Evolutionary conservation across 345 rosid species (phyloP).

Genomic region (Barbarea vulgaris): DNA sequence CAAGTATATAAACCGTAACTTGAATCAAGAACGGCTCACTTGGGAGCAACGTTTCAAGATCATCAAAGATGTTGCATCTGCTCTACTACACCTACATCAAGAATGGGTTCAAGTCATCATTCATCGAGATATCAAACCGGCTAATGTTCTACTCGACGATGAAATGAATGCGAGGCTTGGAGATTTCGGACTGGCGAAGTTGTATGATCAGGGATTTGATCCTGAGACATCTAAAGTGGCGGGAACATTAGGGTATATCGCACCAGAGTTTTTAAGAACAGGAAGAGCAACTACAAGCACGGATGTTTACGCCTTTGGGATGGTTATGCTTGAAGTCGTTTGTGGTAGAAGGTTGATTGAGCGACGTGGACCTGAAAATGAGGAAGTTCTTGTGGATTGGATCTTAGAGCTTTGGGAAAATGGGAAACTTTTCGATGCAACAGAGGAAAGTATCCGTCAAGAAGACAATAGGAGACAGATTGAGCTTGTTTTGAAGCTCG

Average conservation of each 20-base stretch:
- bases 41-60: conserved; percentile 52
- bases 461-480: conserved; percentile 26
- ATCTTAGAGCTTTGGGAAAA: conserved; percentile 43
- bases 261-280: conserved; percentile 44
- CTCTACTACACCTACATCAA: conserved; percentile 47
- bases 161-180: conserved; percentile 49
- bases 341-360: conserved; percentile 50
- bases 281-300: conserved; percentile 49
- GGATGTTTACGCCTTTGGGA: conserved; percentile 50
- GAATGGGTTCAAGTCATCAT: conserved; percentile 56
- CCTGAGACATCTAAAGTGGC: conserved; percentile 48
- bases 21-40: conserved; percentile 30
- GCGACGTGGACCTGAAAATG: neutral
- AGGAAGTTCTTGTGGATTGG: conserved; percentile 42
- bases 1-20: conserved; percentile 36
- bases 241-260: conserved; percentile 51
- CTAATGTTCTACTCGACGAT: conserved; percentile 44
- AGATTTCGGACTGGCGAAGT: conserved; percentile 49
- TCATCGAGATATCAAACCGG: conserved; percentile 52
- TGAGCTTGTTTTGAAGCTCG: conserved; percentile 44
- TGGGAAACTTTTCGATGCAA: conserved; percentile 39
- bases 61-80: conserved; percentile 45
- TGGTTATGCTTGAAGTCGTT: conserved; percentile 48
- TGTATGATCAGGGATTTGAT: conserved; percentile 43
- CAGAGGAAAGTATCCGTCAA: conserved; percentile 28